A percentile compares a stretch with the other conserved stretches of the same genome.
phyloP scores from a whole-genome alignment of 202 grass and related monocot species.

The Elaeis oleifera region DNA sequence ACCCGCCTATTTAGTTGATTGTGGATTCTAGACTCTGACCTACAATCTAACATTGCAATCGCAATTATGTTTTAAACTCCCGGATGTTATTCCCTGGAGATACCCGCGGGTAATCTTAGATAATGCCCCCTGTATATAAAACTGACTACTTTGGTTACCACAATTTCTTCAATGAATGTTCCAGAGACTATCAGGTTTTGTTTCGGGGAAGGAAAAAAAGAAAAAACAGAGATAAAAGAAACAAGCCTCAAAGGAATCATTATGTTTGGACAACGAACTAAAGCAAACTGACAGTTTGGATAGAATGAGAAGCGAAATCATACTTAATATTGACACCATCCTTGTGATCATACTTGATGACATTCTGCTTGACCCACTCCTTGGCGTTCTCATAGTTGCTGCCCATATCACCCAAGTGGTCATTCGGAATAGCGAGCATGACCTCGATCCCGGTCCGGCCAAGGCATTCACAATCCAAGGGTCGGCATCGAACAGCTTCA shows the following conservation, averaged over 20 bases:
- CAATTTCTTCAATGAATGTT: too few species aligned
- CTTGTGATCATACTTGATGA: conserved; percentile 36
- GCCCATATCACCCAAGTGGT: conserved; percentile 41
- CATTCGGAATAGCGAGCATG: conserved; percentile 73
- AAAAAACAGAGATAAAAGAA: too few species aligned
- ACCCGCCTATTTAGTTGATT: too few species aligned
- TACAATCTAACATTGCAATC: too few species aligned
- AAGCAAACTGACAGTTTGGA: not conserved
- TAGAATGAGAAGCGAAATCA: not conserved
- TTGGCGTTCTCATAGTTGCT: conserved; percentile 37
- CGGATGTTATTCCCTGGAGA: too few species aligned
- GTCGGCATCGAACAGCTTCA: conserved; percentile 79
- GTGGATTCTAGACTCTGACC: too few species aligned
- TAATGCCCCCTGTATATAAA: too few species aligned
- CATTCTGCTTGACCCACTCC: conserved; percentile 57
- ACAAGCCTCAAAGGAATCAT: not conserved
- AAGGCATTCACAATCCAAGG: conserved; percentile 40
- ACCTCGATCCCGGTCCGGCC: conserved; percentile 33
- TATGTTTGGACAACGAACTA: not conserved
- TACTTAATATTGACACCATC: conserved; percentile 54
- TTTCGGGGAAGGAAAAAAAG: too few species aligned
- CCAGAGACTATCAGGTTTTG: too few species aligned
- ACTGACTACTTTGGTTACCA: too few species aligned
- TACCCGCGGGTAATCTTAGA: too few species aligned
- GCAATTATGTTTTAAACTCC: too few species aligned